phyloP scores from a whole-genome alignment of 257 asterid species.

The Solanum gandarillasii region DNA sequence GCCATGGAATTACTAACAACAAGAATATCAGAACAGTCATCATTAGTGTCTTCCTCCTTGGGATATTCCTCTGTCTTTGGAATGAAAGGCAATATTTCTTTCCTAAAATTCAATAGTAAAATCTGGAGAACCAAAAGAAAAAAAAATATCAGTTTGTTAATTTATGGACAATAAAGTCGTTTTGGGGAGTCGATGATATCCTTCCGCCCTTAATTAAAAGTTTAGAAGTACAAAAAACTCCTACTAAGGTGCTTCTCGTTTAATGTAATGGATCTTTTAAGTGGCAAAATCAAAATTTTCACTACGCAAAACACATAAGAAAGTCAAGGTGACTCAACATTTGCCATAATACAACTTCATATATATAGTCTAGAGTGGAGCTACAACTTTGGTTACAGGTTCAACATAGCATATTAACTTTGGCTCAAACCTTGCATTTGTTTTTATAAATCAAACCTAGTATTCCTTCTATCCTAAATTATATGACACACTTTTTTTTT shows the following conservation, averaged over 20 bases:
- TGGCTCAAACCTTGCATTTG: not conserved
- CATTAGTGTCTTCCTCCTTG: constrained; percentile 18
- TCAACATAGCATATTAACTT: not conserved
- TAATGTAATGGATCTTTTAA: not conserved
- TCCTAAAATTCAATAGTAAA: constrained; percentile 72
- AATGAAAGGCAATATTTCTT: constrained; percentile 67
- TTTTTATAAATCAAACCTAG: not conserved
- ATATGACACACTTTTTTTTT: too few species aligned
- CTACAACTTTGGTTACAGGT: not conserved
- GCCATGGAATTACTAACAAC: constrained; percentile 70
- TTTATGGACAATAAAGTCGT: not conserved
- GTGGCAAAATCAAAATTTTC: not conserved
- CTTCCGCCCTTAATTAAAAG: not conserved
- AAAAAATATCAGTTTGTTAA: not conserved
- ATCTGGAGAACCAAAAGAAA: constrained; percentile 28
- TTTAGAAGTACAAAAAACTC: not conserved
- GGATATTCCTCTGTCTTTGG: constrained; percentile 15
- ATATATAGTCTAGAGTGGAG: not conserved
- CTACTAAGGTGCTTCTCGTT: not conserved
- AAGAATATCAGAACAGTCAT: constrained; percentile 72
- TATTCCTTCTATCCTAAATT: not conserved
- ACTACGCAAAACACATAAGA: not conserved
- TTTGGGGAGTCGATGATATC: not conserved
- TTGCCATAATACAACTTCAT: not conserved
- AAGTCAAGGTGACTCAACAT: not conserved